Evolutionary conservation across 2,329 filamentous ascomycete species (phyloP).

Genomic region (Sporothrix brunneoviolacea): DNA sequence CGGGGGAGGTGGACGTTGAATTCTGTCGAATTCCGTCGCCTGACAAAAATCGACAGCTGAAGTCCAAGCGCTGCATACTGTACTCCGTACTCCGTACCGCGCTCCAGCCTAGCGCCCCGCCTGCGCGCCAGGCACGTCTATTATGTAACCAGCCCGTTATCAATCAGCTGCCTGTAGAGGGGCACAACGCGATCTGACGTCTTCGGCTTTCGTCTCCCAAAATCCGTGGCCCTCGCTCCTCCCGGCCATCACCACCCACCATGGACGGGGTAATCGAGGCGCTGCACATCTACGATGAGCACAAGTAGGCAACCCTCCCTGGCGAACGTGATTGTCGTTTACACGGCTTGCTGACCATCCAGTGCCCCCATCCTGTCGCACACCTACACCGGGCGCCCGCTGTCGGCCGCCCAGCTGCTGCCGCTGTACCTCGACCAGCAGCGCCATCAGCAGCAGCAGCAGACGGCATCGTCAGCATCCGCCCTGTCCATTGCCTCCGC

Average conservation of each 20-base stretch:
- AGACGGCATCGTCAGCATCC: not conserved
- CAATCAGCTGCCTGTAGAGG: too few species aligned
- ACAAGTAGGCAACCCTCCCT: constrained; percentile 58
- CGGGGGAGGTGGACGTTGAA: not conserved
- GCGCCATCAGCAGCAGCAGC: constrained; percentile 6
- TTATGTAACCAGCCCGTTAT: too few species aligned
- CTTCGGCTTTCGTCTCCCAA: not conserved
- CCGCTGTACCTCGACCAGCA: constrained; percentile 82
- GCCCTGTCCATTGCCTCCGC: not conserved
- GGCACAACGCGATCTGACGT: too few species aligned
- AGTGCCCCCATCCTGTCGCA: constrained; percentile 85
- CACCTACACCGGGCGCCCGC: constrained; percentile 75
- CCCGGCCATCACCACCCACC: constrained; percentile 19
- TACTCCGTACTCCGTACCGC: too few species aligned
- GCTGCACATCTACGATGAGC: constrained; percentile 93
- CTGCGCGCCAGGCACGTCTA: too few species aligned
- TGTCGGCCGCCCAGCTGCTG: constrained; percentile 68
- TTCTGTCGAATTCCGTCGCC: too few species aligned
- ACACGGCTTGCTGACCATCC: not conserved
- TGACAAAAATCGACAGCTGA: too few species aligned
- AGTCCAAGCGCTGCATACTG: too few species aligned
- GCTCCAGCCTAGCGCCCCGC: too few species aligned
- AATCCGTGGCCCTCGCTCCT: not conserved
- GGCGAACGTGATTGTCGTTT: not conserved
- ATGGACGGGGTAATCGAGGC: constrained; percentile 91